phyloP scores from a whole-genome alignment of 495 filamentous ascomycete genomes.

The Penicillium lividum region DNA sequence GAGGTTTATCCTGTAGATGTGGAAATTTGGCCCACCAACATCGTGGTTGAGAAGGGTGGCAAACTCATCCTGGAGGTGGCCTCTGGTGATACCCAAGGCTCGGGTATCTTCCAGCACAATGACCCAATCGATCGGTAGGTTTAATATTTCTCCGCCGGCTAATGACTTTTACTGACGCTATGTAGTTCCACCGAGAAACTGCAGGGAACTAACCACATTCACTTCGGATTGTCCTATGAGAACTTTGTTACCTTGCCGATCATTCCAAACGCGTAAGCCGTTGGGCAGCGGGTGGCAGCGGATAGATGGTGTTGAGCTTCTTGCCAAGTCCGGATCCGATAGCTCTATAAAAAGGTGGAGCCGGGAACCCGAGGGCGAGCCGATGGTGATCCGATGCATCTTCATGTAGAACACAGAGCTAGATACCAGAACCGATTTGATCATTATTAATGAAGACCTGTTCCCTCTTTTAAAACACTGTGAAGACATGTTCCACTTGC shows the following conservation, averaged over 20 bases:
- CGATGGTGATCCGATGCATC: too few species aligned
- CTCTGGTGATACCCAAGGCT: constrained; percentile 62
- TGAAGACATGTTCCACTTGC: too few species aligned
- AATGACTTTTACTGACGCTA: background rate
- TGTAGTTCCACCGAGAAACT: constrained; percentile 45
- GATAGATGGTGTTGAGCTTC: too few species aligned
- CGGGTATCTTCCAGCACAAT: constrained; percentile 58
- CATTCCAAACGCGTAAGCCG: constrained; percentile 31
- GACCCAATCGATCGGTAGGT: constrained; percentile 44
- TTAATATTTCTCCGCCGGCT: background rate
- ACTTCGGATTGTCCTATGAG: constrained; percentile 49
- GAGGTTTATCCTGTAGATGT: constrained; percentile 64
- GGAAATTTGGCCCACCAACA: constrained; percentile 72
- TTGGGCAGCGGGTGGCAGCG: too few species aligned
- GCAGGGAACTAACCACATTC: constrained; percentile 53
- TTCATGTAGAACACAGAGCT: too few species aligned
- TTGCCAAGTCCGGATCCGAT: too few species aligned
- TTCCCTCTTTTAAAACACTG: too few species aligned
- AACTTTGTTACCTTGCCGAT: constrained; percentile 60
- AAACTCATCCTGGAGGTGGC: constrained; percentile 49
- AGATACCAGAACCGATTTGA: too few species aligned
- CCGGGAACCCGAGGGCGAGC: too few species aligned
- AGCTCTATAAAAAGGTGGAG: too few species aligned
- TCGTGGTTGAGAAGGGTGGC: constrained; percentile 51
- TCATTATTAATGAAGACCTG: too few species aligned